phyloP scores from a whole-genome alignment of 2,329 filamentous ascomycete species.

The Penicillium nordicum region DNA sequence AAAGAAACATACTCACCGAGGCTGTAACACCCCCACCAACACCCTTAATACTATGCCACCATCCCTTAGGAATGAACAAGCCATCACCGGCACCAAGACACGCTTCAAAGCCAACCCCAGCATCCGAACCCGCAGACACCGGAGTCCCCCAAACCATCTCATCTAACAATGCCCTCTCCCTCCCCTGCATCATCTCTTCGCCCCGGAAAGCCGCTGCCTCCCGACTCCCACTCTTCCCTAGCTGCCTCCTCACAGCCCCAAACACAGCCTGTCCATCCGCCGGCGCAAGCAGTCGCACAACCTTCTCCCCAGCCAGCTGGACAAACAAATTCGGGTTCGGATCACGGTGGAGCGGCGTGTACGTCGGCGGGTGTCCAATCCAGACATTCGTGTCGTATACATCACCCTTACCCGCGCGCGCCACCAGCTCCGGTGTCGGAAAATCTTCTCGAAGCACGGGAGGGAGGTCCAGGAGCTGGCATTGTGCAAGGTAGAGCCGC shows the following conservation, averaged over 20 bases:
- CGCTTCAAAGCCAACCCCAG: slow-evolving; percentile 47
- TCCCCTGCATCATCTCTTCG: slow-evolving; percentile 86
- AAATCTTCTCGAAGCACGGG: slow-evolving; percentile 60
- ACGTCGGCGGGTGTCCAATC: slow-evolving; percentile 82
- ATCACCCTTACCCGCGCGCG: slow-evolving; percentile 67
- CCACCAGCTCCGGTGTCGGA: slow-evolving; percentile 63
- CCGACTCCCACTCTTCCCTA: slow-evolving; percentile 34
- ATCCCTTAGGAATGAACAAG: slow-evolving; percentile 75
- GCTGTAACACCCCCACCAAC: slow-evolving; percentile 56
- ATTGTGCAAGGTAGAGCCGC: slow-evolving; percentile 82
- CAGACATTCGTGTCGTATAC: slow-evolving; percentile 85
- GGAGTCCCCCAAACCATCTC: slow-evolving; percentile 63
- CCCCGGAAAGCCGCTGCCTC: slow-evolving; percentile 60
- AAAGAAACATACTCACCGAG: slow-evolving; percentile 46
- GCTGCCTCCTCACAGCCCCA: slow-evolving; percentile 42
- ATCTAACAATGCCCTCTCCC: slow-evolving; percentile 65
- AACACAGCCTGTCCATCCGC: slow-evolving; percentile 63
- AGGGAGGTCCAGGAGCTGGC: slow-evolving; percentile 67
- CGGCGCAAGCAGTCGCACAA: slow-evolving; percentile 68
- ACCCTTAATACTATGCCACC: slow-evolving; percentile 83
- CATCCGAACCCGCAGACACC: slow-evolving; percentile 24
- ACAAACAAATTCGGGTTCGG: slow-evolving; percentile 92
- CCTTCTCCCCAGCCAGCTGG: slow-evolving; percentile 72
- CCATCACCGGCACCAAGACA: slow-evolving; percentile 63
- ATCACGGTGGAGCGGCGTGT: slow-evolving; percentile 86